Evolutionary conservation across 306 rosid species (phyloP).

Genomic region (Senna siamea): DNA sequence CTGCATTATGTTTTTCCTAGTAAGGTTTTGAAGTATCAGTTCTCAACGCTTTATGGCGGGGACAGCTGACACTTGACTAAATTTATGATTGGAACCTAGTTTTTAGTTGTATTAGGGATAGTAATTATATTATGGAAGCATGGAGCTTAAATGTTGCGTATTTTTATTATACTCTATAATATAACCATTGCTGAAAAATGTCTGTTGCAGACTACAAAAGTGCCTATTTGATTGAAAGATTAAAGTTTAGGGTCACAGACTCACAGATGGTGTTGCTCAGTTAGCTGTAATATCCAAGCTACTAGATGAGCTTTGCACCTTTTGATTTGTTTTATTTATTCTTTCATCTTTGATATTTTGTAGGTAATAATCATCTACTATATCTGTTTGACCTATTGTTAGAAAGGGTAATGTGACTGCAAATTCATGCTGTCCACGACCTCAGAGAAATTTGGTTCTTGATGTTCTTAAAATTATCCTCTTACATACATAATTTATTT

Average conservation of each 20-base stretch:
- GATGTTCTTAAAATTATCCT: not conserved
- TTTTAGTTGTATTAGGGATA: not conserved
- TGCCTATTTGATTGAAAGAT: slow-evolving; percentile 7
- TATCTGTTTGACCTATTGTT: slow-evolving; percentile 23
- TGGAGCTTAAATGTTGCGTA: slow-evolving; percentile 23
- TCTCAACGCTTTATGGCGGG: slow-evolving; percentile 3
- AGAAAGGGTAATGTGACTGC: slow-evolving; percentile 20
- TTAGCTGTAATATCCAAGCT: not conserved
- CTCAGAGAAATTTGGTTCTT: slow-evolving; percentile 3
- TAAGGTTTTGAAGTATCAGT: not conserved
- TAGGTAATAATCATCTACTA: not conserved
- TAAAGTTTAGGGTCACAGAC: slow-evolving; percentile 24
- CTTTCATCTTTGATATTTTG: not conserved
- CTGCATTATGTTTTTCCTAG: not conserved
- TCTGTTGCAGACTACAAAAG: not conserved
- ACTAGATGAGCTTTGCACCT: slow-evolving; percentile 1
- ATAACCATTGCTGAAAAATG: not conserved
- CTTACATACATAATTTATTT: slow-evolving; percentile 23
- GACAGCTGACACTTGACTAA: slow-evolving; percentile 1
- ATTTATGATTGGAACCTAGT: slow-evolving; percentile 30
- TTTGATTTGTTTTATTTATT: slow-evolving; percentile 5
- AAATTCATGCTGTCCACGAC: slow-evolving; percentile 3
- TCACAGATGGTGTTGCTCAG: not conserved
- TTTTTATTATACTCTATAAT: not conserved
- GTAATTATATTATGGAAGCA: not conserved